Evolutionary conservation across 352 stramenopile species (phyloP), one percentile per base, ranked within the genome.

Genomic region (Blastocystis sp.): DNA sequence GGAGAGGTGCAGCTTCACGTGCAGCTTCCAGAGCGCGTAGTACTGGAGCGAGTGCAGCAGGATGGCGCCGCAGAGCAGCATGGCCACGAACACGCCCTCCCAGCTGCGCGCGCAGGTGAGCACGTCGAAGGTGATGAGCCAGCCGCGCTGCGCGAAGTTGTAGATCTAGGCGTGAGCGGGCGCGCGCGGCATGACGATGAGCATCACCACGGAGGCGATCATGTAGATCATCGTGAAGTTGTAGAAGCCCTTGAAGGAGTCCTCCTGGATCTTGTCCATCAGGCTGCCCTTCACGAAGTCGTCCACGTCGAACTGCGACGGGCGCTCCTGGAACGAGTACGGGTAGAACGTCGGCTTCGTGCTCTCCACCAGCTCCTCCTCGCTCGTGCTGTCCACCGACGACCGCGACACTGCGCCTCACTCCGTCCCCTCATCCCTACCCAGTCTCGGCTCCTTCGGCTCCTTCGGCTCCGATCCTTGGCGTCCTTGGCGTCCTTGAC

Each of bases 141-240:
- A 84, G 19, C 74, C 74, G n/a, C 74, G 74, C 61, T 84, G 74
- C 4, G 40, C 2, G 38, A 67, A 53, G 41, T 84, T 84, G 60
- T 81, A 81, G 14, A 81, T 64, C 71, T 81, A 64, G 28, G 40
- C 0, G 1, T 65, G 43, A 64, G 60, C 11, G 48, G 52, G 52
- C 56, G 3, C 17, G 11, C n/a, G 10, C 14, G 53, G 9, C 17
- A 10, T 11, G 7, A 88, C 71, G 28, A 77, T 40, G 2, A 89
- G 45, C 52, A 53, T 52, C n/a, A 52, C 17, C 1, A 82, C 74
- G 2, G 76, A 61, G 14, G 86, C 41, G 11, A 89, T 45, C 41
- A 82, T 65, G 23, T 67, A 81, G 9, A 88, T 88, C 48, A 67
- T 64, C 17, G 48, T 89, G 74, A 84, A 77, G 65, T 89, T 88